Evolutionary conservation across 2,329 filamentous ascomycete genomes (phyloP).

Genomic region (Chaetomium sp.): DNA sequence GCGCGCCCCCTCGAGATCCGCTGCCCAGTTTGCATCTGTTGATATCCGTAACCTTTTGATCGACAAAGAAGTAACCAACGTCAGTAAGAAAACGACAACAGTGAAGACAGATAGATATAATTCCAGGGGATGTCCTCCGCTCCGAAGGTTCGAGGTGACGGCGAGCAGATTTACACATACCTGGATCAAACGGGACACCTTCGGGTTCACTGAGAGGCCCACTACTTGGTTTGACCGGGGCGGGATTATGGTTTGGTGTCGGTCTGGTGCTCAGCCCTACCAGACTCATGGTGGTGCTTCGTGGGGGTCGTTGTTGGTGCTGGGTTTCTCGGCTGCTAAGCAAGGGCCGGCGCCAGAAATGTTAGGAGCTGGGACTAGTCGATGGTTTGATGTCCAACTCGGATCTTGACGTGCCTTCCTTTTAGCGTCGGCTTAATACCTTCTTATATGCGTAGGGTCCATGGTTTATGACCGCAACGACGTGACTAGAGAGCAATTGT

Average conservation of each 20-base stretch:
- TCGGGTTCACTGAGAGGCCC: not conserved
- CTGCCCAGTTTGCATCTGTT: not conserved
- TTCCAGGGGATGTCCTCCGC: not conserved
- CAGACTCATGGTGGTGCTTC: not conserved
- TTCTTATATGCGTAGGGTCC: not conserved
- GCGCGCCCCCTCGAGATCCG: not conserved
- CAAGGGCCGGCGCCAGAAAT: not conserved
- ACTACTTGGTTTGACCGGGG: not conserved
- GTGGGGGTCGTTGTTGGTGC: not conserved
- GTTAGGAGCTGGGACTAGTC: not conserved
- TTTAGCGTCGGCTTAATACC: not conserved
- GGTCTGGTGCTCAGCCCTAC: not conserved
- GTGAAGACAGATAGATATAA: not conserved
- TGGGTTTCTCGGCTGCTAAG: not conserved
- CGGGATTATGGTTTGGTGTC: not conserved
- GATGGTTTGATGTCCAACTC: not conserved
- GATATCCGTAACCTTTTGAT: constrained; percentile 4
- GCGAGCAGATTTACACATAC: not conserved
- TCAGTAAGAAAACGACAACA: not conserved
- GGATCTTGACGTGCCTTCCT: not conserved
- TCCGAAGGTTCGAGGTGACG: not conserved
- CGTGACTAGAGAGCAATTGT: not conserved
- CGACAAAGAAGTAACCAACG: not conserved
- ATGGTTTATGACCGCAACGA: not conserved
- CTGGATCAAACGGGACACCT: constrained; percentile 8